Evolutionary conservation across 228 moss, liverwort and hornwort species (phyloP).

Genomic region (Sphagnum magellanicum): DNA sequence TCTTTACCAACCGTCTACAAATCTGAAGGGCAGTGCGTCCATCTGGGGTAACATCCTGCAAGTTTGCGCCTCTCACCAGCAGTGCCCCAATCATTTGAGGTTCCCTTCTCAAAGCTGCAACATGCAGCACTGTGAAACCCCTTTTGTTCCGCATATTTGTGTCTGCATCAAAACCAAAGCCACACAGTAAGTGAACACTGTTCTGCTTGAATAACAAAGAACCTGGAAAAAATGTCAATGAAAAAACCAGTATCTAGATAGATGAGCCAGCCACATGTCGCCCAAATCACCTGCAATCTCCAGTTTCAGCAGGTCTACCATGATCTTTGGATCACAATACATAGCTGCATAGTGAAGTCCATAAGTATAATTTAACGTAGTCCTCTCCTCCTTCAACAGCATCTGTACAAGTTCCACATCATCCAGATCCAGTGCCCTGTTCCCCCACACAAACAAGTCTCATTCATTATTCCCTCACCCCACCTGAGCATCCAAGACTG

Average conservation of each 20-base stretch:
- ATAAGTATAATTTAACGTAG: slow-evolving; percentile 61
- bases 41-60: slow-evolving; percentile 43
- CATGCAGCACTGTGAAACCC: slow-evolving; percentile 77
- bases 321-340: slow-evolving; percentile 77
- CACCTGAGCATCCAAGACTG: too few species aligned
- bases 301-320: slow-evolving; percentile 68
- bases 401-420: slow-evolving; percentile 80
- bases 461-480: too few species aligned
- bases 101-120: slow-evolving; percentile 75
- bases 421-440: slow-evolving; percentile 80
- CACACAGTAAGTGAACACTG: too few species aligned
- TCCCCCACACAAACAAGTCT: too few species aligned
- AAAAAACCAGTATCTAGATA: too few species aligned
- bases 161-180: slow-evolving; percentile 13
- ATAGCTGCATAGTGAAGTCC: slow-evolving; percentile 89
- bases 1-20: slow-evolving; percentile 55
- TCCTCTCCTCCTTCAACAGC: slow-evolving; percentile 61
- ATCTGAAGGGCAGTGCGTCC: slow-evolving; percentile 65
- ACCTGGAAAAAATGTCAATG: too few species aligned
- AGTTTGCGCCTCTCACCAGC: slow-evolving; percentile 54
- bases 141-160: slow-evolving; percentile 39
- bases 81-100: slow-evolving; percentile 63
- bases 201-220: too few species aligned
- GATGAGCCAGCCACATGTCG: too few species aligned
- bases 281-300: slow-evolving; percentile 29